phyloP scores from a whole-genome alignment of 768 basidiomycete species.

The Macrolepiota dolichaula region DNA sequence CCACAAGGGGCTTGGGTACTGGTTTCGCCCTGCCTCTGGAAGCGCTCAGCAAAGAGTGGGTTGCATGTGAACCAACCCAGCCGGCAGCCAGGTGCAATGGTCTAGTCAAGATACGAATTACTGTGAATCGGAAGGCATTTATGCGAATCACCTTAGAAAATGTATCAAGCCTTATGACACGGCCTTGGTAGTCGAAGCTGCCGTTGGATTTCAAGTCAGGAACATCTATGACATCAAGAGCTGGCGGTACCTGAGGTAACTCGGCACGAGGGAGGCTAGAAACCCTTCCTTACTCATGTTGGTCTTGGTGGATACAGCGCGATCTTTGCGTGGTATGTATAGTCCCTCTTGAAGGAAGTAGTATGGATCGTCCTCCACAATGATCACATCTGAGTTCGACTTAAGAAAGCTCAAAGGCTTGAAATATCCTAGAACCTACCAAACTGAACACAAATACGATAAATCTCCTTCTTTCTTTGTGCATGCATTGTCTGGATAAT shows the following conservation, averaged over 20 bases:
- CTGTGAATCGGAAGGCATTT: not conserved
- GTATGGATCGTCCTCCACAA: conserved; percentile 85
- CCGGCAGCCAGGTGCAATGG: conserved; percentile 73
- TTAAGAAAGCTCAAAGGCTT: not conserved
- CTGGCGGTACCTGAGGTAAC: conserved; percentile 47
- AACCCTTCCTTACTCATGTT: conserved; percentile 34
- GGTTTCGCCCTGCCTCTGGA: conserved; percentile 68
- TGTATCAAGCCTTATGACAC: conserved; percentile 80
- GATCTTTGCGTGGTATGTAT: conserved; percentile 42
- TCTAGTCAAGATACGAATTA: conserved; percentile 34
- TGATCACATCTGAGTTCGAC: conserved; percentile 54
- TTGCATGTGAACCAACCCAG: conserved; percentile 81
- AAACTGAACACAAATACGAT: conserved; percentile 79
- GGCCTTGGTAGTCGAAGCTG: conserved; percentile 73
- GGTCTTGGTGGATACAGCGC: conserved; percentile 21
- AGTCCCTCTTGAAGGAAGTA: conserved; percentile 64
- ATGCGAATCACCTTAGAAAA: conserved; percentile 63
- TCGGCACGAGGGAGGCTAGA: conserved; percentile 55
- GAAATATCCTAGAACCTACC: conserved; percentile 32
- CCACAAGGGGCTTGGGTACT: conserved; percentile 71
- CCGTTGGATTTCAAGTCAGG: not conserved
- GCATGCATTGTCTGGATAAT: conserved; percentile 50
- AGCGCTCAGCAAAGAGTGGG: conserved; percentile 69
- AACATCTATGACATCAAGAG: not conserved
- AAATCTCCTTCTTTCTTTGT: conserved; percentile 72